Conservation (phyloP, 371 early-diverging fungal species). For the Zopfochytrium polystomum region DNA sequence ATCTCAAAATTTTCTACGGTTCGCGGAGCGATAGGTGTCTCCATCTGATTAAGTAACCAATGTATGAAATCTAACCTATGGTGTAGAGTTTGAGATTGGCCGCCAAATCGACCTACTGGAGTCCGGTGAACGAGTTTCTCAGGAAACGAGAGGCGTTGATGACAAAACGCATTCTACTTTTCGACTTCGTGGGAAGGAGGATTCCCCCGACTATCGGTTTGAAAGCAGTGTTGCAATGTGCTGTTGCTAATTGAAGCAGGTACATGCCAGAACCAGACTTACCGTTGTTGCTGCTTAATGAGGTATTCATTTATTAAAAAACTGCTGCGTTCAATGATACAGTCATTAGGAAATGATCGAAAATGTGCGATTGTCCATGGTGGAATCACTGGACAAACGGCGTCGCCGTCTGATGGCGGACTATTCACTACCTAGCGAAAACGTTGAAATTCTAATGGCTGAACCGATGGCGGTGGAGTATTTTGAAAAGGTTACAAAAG, state of each 20-base stretch:
- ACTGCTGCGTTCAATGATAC: neutral
- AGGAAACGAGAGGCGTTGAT: conserved; percentile 82
- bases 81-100: conserved; percentile 71
- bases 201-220: conserved; percentile 74
- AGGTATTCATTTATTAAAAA: conserved; percentile 8
- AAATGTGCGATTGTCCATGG: conserved; percentile 44
- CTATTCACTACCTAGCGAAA: conserved; percentile 58
- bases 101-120: conserved; percentile 68
- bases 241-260: conserved; percentile 19
- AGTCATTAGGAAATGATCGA: conserved; percentile 49
- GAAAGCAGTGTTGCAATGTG: conserved; percentile 1
- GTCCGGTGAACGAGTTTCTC: conserved; percentile 48
- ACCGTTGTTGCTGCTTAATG: conserved; percentile 55
- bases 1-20: conserved; percentile 76
- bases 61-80: neutral
- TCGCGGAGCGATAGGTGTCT: conserved; percentile 62
- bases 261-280: conserved; percentile 93
- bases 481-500: conserved; percentile 58
- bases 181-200: conserved; percentile 73
- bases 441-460: conserved; percentile 63
- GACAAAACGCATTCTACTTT: conserved; percentile 60
- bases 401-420: conserved; percentile 59
- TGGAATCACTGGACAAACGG: conserved; percentile 71
- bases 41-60: neutral
- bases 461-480: conserved; percentile 70